Conservation (phyloP, 1,284 basidiomycete genomes). For the Calocybe gambosa region DNA sequence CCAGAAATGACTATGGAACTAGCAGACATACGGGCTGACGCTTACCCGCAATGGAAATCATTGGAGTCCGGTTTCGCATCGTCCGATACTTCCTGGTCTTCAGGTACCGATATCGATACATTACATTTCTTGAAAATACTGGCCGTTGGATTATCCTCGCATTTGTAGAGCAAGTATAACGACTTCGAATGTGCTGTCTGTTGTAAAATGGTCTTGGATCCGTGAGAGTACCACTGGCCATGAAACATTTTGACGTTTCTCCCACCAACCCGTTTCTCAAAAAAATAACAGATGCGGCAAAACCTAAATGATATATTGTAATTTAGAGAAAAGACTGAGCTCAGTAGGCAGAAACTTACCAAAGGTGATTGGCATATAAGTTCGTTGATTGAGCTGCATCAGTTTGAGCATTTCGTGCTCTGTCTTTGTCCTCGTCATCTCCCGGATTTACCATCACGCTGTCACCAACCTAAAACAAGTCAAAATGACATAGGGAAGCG, state of each 20-base stretch:
- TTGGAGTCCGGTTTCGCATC: constrained; percentile 33
- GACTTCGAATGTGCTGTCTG: constrained; percentile 56
- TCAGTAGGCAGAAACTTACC: constrained; percentile 32
- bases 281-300: constrained; percentile 55
- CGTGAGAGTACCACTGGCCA: constrained; percentile 61
- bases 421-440: constrained; percentile 32
- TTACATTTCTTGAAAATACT: constrained; percentile 53
- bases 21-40: constrained; percentile 7
- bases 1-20: constrained; percentile 1
- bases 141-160: constrained; percentile 43
- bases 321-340: not conserved
- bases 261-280: constrained; percentile 29
- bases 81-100: constrained; percentile 39
- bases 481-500: not conserved
- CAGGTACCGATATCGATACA: constrained; percentile 33
- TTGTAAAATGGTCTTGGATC: constrained; percentile 57
- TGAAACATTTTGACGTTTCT: constrained; percentile 44
- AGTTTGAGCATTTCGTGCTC: constrained; percentile 30
- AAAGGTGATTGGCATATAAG: constrained; percentile 44
- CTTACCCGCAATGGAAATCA: constrained; percentile 51
- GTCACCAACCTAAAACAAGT: constrained; percentile 44
- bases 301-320: constrained; percentile 40
- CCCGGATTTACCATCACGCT: constrained; percentile 54
- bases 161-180: constrained; percentile 47
- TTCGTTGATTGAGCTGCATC: constrained; percentile 35